Evolutionary conservation across 768 basidiomycete genomes (phyloP).

Genomic region (Trichaptum fuscoviolaceum): DNA sequence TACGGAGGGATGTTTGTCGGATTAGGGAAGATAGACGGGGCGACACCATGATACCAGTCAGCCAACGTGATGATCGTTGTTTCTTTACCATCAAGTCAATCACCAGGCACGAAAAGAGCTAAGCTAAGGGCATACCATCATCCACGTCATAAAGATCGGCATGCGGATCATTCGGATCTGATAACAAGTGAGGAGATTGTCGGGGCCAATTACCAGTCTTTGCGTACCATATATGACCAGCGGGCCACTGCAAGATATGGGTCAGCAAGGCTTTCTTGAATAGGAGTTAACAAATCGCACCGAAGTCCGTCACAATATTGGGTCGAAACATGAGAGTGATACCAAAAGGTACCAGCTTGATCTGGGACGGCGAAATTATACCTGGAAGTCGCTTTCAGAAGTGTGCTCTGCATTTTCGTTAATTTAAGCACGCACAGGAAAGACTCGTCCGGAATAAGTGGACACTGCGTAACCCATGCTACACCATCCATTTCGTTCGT

Average conservation of each 20-base stretch:
- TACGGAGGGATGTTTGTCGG: not conserved
- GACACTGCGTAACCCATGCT: constrained; percentile 42
- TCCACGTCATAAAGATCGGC: constrained; percentile 7
- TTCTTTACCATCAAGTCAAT: constrained; percentile 19
- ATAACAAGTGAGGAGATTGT: not conserved
- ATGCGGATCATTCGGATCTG: constrained; percentile 10
- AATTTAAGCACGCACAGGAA: constrained; percentile 24
- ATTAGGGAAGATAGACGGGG: constrained; percentile 9
- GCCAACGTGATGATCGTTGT: constrained; percentile 44
- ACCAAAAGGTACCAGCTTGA: constrained; percentile 28
- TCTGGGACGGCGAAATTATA: constrained; percentile 5
- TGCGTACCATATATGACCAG: constrained; percentile 10
- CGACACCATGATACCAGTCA: constrained; percentile 34
- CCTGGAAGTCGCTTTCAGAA: not conserved
- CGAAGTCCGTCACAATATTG: constrained; percentile 34
- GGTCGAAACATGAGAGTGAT: constrained; percentile 32
- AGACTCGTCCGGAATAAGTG: constrained; percentile 33
- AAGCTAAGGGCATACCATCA: not conserved
- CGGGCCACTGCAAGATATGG: constrained; percentile 13
- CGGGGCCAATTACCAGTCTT: not conserved
- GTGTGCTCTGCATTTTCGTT: not conserved
- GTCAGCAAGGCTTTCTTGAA: not conserved
- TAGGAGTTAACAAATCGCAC: constrained; percentile 3
- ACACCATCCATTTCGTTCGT: constrained; percentile 34
- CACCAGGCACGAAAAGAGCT: not conserved